Conservation (phyloP, 371 early-diverging fungal genomes). For the Mucor velutinosus region DNA sequence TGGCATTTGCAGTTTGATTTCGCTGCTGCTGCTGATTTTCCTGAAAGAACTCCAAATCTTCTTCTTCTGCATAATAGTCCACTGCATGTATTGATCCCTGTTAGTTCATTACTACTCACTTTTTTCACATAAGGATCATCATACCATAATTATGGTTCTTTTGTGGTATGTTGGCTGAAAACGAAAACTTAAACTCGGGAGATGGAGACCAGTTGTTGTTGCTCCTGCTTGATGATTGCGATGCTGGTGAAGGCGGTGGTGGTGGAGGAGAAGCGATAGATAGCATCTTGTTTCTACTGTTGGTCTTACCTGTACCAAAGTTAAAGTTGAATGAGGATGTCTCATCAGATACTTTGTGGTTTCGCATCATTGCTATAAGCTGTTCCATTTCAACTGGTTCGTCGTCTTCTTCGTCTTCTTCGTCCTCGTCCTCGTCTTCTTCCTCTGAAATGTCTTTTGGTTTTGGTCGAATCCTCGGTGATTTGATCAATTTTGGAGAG, state of each 20-base stretch:
- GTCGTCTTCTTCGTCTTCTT: neutral
- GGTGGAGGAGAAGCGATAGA: neutral
- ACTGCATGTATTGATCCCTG: neutral
- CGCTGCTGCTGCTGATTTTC: neutral
- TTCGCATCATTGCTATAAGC: conserved; percentile 30
- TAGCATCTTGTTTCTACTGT: neutral
- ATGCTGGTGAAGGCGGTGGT: neutral
- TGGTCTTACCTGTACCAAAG: neutral
- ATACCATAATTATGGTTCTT: neutral
- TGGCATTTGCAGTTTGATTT: neutral
- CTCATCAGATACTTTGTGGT: conserved; percentile 30
- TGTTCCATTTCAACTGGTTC: conserved; percentile 24
- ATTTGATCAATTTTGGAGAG: conserved; percentile 9
- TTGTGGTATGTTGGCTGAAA: conserved; percentile 14
- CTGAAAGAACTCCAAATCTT: neutral
- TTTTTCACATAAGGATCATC: neutral
- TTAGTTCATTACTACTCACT: neutral
- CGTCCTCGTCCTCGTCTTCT: conserved; percentile 1
- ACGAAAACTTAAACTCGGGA: conserved; percentile 26
- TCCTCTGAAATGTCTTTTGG: neutral
- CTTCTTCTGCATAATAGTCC: neutral
- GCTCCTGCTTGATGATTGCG: conserved; percentile 1
- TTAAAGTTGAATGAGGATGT: conserved; percentile 9
- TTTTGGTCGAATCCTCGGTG: conserved; percentile 13
- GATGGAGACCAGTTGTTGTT: conserved; percentile 1